Evolutionary conservation across 768 basidiomycete species (phyloP).

Genomic region (Suillus sp.): DNA sequence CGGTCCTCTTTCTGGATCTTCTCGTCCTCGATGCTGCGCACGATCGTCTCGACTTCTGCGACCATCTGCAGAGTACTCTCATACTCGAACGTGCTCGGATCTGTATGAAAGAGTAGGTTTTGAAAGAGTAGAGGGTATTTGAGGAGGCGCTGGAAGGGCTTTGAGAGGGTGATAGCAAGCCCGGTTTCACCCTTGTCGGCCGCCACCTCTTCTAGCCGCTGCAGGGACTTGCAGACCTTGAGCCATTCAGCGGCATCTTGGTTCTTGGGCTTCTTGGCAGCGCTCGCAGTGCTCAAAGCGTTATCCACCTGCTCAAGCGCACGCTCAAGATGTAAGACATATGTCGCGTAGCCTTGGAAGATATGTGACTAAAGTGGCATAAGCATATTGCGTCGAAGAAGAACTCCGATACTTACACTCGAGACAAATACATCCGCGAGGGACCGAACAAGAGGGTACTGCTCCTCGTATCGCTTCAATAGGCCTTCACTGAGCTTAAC

Average conservation of each 20-base stretch:
- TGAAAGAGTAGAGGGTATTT: slow-evolving; percentile 98
- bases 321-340: slow-evolving; percentile 91
- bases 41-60: slow-evolving; percentile 94
- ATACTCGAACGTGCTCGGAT: slow-evolving; percentile 96
- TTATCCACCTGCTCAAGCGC: slow-evolving; percentile 88
- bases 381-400: slow-evolving; percentile 11
- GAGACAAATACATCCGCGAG: slow-evolving; percentile 96
- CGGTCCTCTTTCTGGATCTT: slow-evolving; percentile 96
- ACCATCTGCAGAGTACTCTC: slow-evolving; percentile 97
- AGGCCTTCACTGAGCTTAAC: slow-evolving; percentile 81
- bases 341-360: slow-evolving; percentile 90
- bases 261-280: slow-evolving; percentile 78
- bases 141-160: slow-evolving; percentile 94
- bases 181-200: slow-evolving; percentile 91
- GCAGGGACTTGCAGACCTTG: slow-evolving; percentile 72
- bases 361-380: slow-evolving; percentile 73
- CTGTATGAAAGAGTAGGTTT: slow-evolving; percentile 94
- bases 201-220: slow-evolving; percentile 78
- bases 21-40: slow-evolving; percentile 96
- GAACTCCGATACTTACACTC: slow-evolving; percentile 60
- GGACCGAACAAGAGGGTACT: slow-evolving; percentile 90
- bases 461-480: slow-evolving; percentile 90
- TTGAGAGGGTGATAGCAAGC: slow-evolving; percentile 91
- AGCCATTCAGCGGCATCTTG: slow-evolving; percentile 80
- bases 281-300: slow-evolving; percentile 60